Evolutionary conservation across 2,329 filamentous ascomycete genomes (phyloP), one percentile per base, ranked within the genome.

Genomic region (Fusarium tanahbumbuense): DNA sequence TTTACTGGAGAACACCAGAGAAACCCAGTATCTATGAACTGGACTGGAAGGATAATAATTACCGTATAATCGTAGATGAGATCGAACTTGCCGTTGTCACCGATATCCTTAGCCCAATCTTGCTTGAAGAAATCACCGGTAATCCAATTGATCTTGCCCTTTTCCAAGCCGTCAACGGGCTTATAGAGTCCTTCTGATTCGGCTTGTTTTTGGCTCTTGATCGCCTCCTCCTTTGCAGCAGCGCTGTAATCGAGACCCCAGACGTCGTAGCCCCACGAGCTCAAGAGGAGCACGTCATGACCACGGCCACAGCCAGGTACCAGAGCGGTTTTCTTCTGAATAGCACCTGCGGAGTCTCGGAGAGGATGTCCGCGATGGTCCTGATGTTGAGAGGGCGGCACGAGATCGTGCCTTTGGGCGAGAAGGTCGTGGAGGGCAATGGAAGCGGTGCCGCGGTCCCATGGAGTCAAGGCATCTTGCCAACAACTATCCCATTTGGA

Each of bases 231-330:
- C 11, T 84, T 71, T 5, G 84, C 85, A 16, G 73, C 75, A 11
- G 82, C 75, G 46, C 89, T 90, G 58, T 87, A 86, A 76, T 97
- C 93, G 3, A 97, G 80, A 0, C 93, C 94, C 74, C 88, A 90
- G 2, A 89, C 89, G 79, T 97, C 91, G 77, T 92, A 96, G 2
- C 93, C 93, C 75, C 91, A 88, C 12, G 88, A 88, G 52, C 89
- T 87, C 46, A 97, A 85, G 40, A 97, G 83, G 12, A 93, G 83
- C 3, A 93, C 92, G 80, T 97, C 94, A 76, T 96, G 91, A 8
- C 93, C 94, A 48, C 88, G 87, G 1, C 93, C 94, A 79, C 93
- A 97, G 8, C 93, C 93, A 1, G 93, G 92, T 0, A 97, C 91
- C 11, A 97, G 83, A 2, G 91, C 93, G 37, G 73, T 77, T 37